These are phyloP conservation scores for Climacium dendroides DNA, from an alignment of 225 moss, liverwort and hornwort genomes.

Conservation along the genomic window DNA sequence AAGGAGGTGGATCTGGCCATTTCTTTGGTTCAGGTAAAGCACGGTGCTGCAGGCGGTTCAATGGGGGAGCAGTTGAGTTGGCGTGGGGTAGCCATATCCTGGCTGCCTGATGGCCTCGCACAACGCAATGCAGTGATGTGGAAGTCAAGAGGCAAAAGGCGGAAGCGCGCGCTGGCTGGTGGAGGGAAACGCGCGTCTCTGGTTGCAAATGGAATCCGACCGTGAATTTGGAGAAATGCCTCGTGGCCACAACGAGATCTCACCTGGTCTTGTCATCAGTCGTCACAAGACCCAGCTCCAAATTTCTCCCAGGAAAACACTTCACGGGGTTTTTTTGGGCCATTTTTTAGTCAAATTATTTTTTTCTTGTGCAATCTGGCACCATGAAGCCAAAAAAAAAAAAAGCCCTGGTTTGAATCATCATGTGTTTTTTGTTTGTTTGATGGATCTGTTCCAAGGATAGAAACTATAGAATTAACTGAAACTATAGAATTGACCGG, in stretches of 20 bases:
- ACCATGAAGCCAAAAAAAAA: too few species aligned
- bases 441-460: too few species aligned
- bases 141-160: not conserved
- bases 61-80: not conserved
- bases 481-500: too few species aligned
- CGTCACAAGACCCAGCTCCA: not conserved
- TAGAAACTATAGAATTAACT: too few species aligned
- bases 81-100: not conserved
- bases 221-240: not conserved
- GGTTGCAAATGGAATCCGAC: not conserved
- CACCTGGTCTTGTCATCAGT: not conserved
- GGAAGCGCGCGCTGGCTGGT: not conserved
- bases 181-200: not conserved
- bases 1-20: not conserved
- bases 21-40: not conserved
- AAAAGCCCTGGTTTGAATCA: too few species aligned
- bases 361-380: too few species aligned
- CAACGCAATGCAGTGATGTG: not conserved
- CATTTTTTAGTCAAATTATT: too few species aligned
- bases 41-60: not conserved
- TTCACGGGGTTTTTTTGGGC: too few species aligned
- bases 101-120: not conserved
- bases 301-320: not conserved
- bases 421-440: too few species aligned
- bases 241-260: not conserved